Conservation (phyloP, 345 rosid species). For the Acer campestre region DNA sequence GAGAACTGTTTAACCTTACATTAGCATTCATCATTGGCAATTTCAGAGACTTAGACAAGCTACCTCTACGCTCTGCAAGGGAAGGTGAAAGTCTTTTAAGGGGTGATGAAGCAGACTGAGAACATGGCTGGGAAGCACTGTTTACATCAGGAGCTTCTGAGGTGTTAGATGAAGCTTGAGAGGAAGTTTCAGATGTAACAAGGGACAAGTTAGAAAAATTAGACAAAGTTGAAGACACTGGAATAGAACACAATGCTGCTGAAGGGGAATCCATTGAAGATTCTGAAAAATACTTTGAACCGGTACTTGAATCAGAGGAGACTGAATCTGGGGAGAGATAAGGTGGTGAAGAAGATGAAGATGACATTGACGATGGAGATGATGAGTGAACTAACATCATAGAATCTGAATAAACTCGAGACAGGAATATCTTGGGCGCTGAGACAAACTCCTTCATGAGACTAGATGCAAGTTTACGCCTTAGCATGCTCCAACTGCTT, state of each 20-base stretch:
- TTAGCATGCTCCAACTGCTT: slow-evolving; percentile 87
- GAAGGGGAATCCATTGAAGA: slow-evolving; percentile 74
- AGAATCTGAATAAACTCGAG: slow-evolving; percentile 91
- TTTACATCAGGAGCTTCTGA: slow-evolving; percentile 38
- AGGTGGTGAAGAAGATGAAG: slow-evolving; percentile 71
- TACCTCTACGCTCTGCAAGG: slow-evolving; percentile 90
- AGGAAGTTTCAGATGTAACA: slow-evolving; percentile 43
- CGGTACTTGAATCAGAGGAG: slow-evolving; percentile 65
- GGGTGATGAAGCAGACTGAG: slow-evolving; percentile 36
- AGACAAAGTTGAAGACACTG: slow-evolving; percentile 57
- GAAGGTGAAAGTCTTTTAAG: slow-evolving; percentile 58
- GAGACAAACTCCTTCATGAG: slow-evolving; percentile 71
- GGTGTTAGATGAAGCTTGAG: slow-evolving; percentile 34
- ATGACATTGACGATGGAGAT: slow-evolving; percentile 57
- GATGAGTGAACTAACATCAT: slow-evolving; percentile 82
- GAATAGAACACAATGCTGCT: slow-evolving; percentile 54
- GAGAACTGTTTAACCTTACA: slow-evolving; percentile 31
- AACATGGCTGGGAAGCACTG: slow-evolving; percentile 34
- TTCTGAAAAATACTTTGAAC: slow-evolving; percentile 62
- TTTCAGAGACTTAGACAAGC: slow-evolving; percentile 67
- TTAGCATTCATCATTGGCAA: slow-evolving; percentile 61
- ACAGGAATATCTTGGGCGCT: slow-evolving; percentile 64
- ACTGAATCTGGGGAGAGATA: slow-evolving; percentile 79
- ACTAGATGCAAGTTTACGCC: slow-evolving; percentile 79
- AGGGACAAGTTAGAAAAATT: slow-evolving; percentile 67